Base-by-base conservation (phyloP, 2,329 filamentous ascomycete species). In the Zymoseptoria ardabiliae region DNA sequence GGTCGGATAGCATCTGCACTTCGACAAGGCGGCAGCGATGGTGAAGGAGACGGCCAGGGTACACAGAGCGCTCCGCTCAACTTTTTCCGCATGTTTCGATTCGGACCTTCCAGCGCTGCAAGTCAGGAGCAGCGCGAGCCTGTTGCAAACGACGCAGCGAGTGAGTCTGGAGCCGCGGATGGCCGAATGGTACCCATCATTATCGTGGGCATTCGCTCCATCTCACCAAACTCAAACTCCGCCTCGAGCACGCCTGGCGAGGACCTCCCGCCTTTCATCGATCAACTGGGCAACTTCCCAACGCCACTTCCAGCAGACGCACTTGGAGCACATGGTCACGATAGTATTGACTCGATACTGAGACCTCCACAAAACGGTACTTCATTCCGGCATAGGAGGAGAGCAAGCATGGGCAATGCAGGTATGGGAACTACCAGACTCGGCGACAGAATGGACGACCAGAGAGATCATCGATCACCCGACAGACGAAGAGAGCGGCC, bases 11-110 rank as follows among this genome's bases (percentile, higher is more conserved):
- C 84, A n/a, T 82, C 82, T 45, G 77, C 81, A 1, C 77, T 85
- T 64, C 70, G 82, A 48, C 77, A 79, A 64, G 74, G 74, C 54
- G 72, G 72, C 50, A 62, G 59, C 22, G 75, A 73, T 55, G 69
- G 71, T 30, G 72, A 71, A n/a, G 60, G 62, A 25, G 74, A 74
- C 61, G 66, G 70, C 35, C 63, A 77, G 23, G 76, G 77, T 45
- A 76, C 76, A 17, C 63, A 61, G n/a, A 65, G 65, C 28, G 78
- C 81, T 10, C 83, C 85, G 3, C 76, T 88, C 60, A 88, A 88
- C 69, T 87, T 88, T 70, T 82, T 88, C 72, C 78, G 85, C 58
- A 86, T 88, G 72, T 88, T 88, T 71, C 78, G 85, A 53, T 88
- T 88, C 71, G 82, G 83, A 53, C 82, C 84, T 57, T 77, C 80